phyloP scores from a whole-genome alignment of 768 basidiomycete genomes.

The Scleroderma citrinum region DNA sequence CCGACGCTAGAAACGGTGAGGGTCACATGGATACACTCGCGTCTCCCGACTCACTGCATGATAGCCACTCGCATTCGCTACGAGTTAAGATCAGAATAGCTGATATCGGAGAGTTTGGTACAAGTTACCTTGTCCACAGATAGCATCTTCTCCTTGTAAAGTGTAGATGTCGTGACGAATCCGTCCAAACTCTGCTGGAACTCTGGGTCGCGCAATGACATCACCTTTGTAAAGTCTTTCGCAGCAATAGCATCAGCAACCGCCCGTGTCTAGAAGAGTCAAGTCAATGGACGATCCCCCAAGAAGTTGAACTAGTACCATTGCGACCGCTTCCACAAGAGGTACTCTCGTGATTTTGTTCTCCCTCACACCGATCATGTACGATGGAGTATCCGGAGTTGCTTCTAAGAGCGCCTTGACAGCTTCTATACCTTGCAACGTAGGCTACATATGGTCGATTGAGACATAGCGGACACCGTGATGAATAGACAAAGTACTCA shows the following conservation, averaged over 20 bases:
- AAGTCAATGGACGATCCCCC: not conserved
- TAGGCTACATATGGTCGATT: constrained; percentile 53
- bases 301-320: constrained; percentile 40
- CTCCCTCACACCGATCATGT: constrained; percentile 94
- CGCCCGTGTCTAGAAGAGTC: constrained; percentile 61
- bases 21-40: not conserved
- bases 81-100: constrained; percentile 8
- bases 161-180: constrained; percentile 68
- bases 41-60: constrained; percentile 63
- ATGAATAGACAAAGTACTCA: constrained; percentile 28
- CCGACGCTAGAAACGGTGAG: constrained; percentile 59
- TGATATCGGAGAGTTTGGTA: not conserved
- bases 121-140: constrained; percentile 41
- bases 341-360: constrained; percentile 93
- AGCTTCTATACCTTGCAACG: constrained; percentile 93
- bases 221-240: constrained; percentile 82
- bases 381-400: constrained; percentile 85
- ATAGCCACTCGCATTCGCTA: constrained; percentile 77
- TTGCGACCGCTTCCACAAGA: constrained; percentile 86
- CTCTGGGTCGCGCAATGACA: constrained; percentile 87
- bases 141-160: constrained; percentile 49
- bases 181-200: constrained; percentile 82
- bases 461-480: not conserved
- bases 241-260: constrained; percentile 77
- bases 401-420: constrained; percentile 83